Evolutionary conservation across 2,329 filamentous ascomycete genomes (phyloP), one percentile per base, ranked within the genome.

Genomic region (Periconia sp.): DNA sequence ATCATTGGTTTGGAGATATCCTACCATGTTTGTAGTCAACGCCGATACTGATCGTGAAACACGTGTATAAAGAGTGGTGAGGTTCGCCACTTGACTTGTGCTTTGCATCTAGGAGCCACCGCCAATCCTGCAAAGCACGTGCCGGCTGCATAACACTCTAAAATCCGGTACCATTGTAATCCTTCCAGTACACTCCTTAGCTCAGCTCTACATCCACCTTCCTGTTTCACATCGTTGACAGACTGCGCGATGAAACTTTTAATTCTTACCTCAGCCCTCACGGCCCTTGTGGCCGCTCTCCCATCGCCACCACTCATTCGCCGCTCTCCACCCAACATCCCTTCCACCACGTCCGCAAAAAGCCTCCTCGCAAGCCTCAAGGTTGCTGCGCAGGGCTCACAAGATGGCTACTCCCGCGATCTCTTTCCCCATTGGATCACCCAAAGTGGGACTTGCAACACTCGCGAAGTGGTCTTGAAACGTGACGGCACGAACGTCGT

Each of bases 341-440:
- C 88, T 13, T 76, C 78, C 4, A 73, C 75, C 1, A 65, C 80
- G 1, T 73, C 72, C 0, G 87, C 87, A 15, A 75, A 78, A 48
- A 76, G 74, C 5, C 76, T 82, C 48, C 81, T 91, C 23, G 73
- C 74, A 2, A 70, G 65, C 19, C 73, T 91, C 37, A 83, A 78
- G 0, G 84, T 88, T 13, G 74, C 76, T 4, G 69, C 79, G 0
- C 71, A 79, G 29, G 78, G 78, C 24, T 76, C 81, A 36, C 76
- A 79, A 33, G 73, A 71, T n/a, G 69, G 69, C 15, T 90, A 91
- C 70, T 73, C 78, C 43, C 84, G 88, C 38, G 78, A 81, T 56
- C 70, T 85, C 38, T 92, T 92, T 72, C 85, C 84, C 2, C 82
- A 85, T 69, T 91, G 87, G 87, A 80, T 78, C 54, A 85, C 82